phyloP scores from a whole-genome alignment of 345 rosid species.

The Citrus australasica region DNA sequence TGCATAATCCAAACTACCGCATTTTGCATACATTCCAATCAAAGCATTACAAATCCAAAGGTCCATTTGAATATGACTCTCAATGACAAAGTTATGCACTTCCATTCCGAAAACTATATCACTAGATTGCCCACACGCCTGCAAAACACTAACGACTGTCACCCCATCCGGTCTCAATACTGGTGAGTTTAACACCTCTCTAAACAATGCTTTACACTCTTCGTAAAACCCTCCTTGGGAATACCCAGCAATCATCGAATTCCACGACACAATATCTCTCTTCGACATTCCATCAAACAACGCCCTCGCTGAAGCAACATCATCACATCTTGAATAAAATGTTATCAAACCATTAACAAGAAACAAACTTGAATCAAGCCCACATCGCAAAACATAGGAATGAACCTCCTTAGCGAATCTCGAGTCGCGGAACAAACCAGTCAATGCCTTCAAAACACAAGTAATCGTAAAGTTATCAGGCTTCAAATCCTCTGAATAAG shows the following conservation, averaged over 20 bases:
- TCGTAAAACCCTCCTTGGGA: slow-evolving; percentile 65
- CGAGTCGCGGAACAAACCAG: slow-evolving; percentile 30
- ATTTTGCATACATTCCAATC: slow-evolving; percentile 70
- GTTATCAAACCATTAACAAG: slow-evolving; percentile 67
- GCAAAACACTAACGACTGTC: slow-evolving; percentile 59
- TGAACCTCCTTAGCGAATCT: slow-evolving; percentile 59
- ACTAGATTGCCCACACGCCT: slow-evolving; percentile 68
- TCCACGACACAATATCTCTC: slow-evolving; percentile 81
- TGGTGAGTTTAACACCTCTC: slow-evolving; percentile 43
- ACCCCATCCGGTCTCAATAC: slow-evolving; percentile 57
- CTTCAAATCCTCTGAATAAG: slow-evolving; percentile 21
- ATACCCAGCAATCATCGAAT: slow-evolving; percentile 80
- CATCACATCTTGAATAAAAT: slow-evolving; percentile 54
- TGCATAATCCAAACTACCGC: slow-evolving; percentile 78
- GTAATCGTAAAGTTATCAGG: slow-evolving; percentile 63
- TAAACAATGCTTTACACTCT: slow-evolving; percentile 63
- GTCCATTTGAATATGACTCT: slow-evolving; percentile 48
- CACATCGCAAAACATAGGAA: slow-evolving; percentile 43
- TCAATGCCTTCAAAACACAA: slow-evolving; percentile 55
- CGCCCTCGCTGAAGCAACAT: slow-evolving; percentile 39
- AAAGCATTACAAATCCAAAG: slow-evolving; percentile 58
- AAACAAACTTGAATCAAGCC: slow-evolving; percentile 51
- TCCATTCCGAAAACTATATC: slow-evolving; percentile 76
- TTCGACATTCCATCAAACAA: slow-evolving; percentile 57
- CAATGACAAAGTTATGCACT: slow-evolving; percentile 48